These are phyloP conservation scores for Neoboletus brunneissimus DNA, from an alignment of 768 basidiomycete species.

Conservation along the genomic window DNA sequence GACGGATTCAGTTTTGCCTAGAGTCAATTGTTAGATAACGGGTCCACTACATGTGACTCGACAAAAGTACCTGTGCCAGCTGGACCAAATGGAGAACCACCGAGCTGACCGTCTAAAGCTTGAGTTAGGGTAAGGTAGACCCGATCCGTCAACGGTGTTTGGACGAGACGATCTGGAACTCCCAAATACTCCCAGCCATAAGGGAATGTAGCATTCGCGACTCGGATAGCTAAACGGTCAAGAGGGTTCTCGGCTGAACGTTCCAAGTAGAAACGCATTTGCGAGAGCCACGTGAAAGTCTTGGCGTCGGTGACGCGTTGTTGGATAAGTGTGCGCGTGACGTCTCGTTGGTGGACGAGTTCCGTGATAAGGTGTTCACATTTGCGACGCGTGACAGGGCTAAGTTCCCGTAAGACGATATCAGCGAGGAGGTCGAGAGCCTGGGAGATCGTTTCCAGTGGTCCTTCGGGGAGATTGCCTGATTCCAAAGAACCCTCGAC, in stretches of 20 bases:
- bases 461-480: slow-evolving; percentile 51
- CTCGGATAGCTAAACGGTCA: slow-evolving; percentile 74
- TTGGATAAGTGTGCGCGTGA: slow-evolving; percentile 75
- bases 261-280: slow-evolving; percentile 98
- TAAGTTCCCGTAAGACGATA: slow-evolving; percentile 88
- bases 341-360: slow-evolving; percentile 96
- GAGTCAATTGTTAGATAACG: slow-evolving; percentile 3
- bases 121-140: slow-evolving; percentile 97
- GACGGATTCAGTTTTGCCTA: slow-evolving; percentile 98
- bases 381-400: slow-evolving; percentile 90
- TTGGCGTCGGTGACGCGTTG: slow-evolving; percentile 61
- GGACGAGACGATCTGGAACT: slow-evolving; percentile 93
- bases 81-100: slow-evolving; percentile 97
- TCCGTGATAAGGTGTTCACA: slow-evolving; percentile 99
- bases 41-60: neutral
- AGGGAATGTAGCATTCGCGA: slow-evolving; percentile 89
- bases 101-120: slow-evolving; percentile 90
- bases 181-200: slow-evolving; percentile 99
- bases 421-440: slow-evolving; percentile 95
- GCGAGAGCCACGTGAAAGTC: slow-evolving; percentile 90
- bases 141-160: slow-evolving; percentile 95
- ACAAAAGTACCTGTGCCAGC: slow-evolving; percentile 80
- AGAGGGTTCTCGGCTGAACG: slow-evolving; percentile 67
- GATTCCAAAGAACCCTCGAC: slow-evolving; percentile 71
- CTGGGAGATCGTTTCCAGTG: slow-evolving; percentile 73